Evolutionary conservation across 805 yeast genomes (phyloP).

Genomic region (Candida qinlingensis): DNA sequence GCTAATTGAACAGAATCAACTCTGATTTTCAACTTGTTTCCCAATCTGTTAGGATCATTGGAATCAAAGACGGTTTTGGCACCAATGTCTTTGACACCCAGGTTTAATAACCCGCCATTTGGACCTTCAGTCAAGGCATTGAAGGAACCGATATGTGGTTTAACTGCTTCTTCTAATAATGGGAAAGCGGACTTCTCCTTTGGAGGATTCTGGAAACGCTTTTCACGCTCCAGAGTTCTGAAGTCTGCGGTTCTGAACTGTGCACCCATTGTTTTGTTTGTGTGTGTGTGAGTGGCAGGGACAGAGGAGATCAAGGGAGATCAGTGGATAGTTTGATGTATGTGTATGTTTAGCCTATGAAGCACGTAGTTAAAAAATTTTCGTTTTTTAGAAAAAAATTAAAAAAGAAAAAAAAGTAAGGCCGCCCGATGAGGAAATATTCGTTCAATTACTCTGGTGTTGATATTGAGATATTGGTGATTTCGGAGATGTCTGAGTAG

Average conservation of each 20-base stretch:
- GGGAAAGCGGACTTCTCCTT: constrained; percentile 81
- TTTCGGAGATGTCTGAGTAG: too few species aligned
- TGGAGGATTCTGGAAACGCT: constrained; percentile 83
- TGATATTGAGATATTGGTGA: too few species aligned
- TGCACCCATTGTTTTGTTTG: constrained; percentile 15
- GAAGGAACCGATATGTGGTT: constrained; percentile 94
- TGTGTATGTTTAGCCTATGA: background rate
- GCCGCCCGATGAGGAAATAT: background rate
- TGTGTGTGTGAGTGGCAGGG: background rate
- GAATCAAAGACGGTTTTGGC: constrained; percentile 80
- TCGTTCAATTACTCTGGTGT: background rate
- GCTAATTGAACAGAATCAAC: constrained; percentile 87
- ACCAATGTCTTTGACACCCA: constrained; percentile 88
- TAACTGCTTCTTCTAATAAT: constrained; percentile 79
- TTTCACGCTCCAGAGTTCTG: constrained; percentile 80
- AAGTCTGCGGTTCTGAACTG: constrained; percentile 37
- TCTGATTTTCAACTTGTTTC: constrained; percentile 80
- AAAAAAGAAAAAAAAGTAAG: constrained; percentile 1
- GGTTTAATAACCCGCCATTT: constrained; percentile 76
- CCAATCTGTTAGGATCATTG: constrained; percentile 58
- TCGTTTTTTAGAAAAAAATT: background rate
- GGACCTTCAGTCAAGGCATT: constrained; percentile 90
- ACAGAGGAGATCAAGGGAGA: background rate
- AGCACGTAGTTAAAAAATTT: constrained; percentile 1
- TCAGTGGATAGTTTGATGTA: background rate